Conservation (phyloP, 768 basidiomycete genomes). For the Lentinus tigrinus region DNA sequence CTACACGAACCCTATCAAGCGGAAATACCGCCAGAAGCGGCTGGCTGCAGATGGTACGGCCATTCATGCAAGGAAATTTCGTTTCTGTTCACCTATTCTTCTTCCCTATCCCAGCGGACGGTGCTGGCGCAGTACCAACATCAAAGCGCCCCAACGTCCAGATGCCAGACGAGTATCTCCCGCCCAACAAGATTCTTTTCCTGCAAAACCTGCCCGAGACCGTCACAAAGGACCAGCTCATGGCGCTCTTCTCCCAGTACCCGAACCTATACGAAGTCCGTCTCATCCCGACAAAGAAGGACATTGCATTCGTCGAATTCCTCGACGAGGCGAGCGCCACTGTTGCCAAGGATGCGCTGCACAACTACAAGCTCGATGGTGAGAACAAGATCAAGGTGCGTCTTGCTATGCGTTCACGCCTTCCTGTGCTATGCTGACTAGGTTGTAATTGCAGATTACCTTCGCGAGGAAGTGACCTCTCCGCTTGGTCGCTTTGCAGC, state of each 20-base stretch:
- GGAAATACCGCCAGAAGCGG: slow-evolving; percentile 80
- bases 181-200: slow-evolving; percentile 99
- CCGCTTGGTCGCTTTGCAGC: not conserved
- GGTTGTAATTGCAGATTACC: slow-evolving; percentile 23
- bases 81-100: not conserved
- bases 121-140: slow-evolving; percentile 60
- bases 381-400: slow-evolving; percentile 97
- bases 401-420: slow-evolving; percentile 1
- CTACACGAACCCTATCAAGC: slow-evolving; percentile 86
- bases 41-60: slow-evolving; percentile 77
- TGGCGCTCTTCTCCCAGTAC: slow-evolving; percentile 92
- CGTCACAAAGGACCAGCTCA: slow-evolving; percentile 90
- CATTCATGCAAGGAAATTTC: slow-evolving; percentile 17
- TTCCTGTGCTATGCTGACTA: slow-evolving; percentile 4
- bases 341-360: slow-evolving; percentile 91
- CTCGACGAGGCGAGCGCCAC: slow-evolving; percentile 89
- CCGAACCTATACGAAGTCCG: slow-evolving; percentile 96
- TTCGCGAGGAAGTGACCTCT: slow-evolving; percentile 30
- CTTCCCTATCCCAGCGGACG: slow-evolving; percentile 52
- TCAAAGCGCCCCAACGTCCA: slow-evolving; percentile 83
- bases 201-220: slow-evolving; percentile 93
- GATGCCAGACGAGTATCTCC: slow-evolving; percentile 99
- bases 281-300: slow-evolving; percentile 95
- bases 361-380: slow-evolving; percentile 96
- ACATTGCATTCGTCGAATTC: slow-evolving; percentile 99